phyloP scores from a whole-genome alignment of 805 yeast species.

The Komagataella populi region DNA sequence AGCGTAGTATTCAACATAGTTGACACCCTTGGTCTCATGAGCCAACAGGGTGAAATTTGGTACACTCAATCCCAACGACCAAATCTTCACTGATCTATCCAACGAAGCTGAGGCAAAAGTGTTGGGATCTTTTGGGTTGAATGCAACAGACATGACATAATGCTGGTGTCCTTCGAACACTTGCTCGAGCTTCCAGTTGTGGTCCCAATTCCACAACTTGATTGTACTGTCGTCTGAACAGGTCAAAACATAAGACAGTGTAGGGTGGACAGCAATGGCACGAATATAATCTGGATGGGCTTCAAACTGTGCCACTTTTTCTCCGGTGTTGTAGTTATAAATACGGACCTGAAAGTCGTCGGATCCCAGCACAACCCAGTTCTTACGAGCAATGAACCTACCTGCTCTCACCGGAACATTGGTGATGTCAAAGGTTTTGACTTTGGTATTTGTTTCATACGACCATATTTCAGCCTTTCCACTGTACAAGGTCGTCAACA shows the following conservation, averaged over 20 bases:
- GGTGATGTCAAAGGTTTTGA: slow-evolving; percentile 88
- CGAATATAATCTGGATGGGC: slow-evolving; percentile 97
- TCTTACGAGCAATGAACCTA: slow-evolving; percentile 86
- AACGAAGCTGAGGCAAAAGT: slow-evolving; percentile 96
- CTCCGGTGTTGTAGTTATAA: slow-evolving; percentile 91
- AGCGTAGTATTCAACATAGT: slow-evolving; percentile 93
- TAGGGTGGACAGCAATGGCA: slow-evolving; percentile 86
- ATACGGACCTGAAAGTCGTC: slow-evolving; percentile 94
- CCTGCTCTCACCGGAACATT: slow-evolving; percentile 95
- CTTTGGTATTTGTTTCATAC: slow-evolving; percentile 71
- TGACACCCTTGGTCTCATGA: slow-evolving; percentile 88
- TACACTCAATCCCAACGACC: slow-evolving; percentile 80
- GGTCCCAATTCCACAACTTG: slow-evolving; percentile 97
- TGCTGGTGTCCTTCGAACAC: slow-evolving; percentile 93
- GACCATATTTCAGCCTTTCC: slow-evolving; percentile 92
- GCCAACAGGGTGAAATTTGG: slow-evolving; percentile 90
- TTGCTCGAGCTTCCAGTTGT: slow-evolving; percentile 81
- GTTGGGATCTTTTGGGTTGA: slow-evolving; percentile 95
- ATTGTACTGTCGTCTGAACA: slow-evolving; percentile 87
- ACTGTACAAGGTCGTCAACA: slow-evolving; percentile 77
- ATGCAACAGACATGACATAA: slow-evolving; percentile 86
- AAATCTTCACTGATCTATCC: slow-evolving; percentile 91
- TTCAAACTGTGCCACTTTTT: slow-evolving; percentile 87
- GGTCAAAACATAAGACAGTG: slow-evolving; percentile 79
- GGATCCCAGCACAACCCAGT: slow-evolving; percentile 93